Evolutionary conservation across 1,139 yeast genomes (phyloP).

Genomic region (Nematodospora anomalae): DNA sequence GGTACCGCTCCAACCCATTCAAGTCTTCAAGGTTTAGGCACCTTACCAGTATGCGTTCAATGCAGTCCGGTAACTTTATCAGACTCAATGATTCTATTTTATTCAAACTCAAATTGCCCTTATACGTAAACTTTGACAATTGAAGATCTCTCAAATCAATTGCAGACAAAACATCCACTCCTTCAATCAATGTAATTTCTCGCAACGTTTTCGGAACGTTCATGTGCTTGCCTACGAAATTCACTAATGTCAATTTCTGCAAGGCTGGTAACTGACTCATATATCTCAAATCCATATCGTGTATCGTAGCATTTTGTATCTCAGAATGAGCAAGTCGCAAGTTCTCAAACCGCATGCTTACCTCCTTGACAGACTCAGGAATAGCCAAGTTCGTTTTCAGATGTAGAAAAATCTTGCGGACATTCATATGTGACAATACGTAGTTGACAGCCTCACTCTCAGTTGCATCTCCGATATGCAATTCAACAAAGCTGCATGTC

Average conservation of each 20-base stretch:
- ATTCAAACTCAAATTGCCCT: constrained; percentile 9
- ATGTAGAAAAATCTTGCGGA: too few relatives aligned
- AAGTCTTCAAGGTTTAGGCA: constrained; percentile 10
- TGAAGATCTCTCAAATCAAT: constrained; percentile 5
- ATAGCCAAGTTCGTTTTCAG: too few relatives aligned
- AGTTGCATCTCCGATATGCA: too few relatives aligned
- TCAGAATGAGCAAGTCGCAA: constrained; percentile 1
- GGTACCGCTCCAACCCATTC: constrained; percentile 4
- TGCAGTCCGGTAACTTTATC: constrained; percentile 6
- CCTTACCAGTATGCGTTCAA: constrained; percentile 6
- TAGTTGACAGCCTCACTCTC: too few relatives aligned
- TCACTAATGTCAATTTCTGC: constrained; percentile 5
- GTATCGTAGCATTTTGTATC: constrained; percentile 2
- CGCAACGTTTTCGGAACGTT: constrained; percentile 1
- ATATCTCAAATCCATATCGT: constrained; percentile 2
- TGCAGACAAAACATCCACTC: neutral
- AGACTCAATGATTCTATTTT: constrained; percentile 1
- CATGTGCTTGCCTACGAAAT: constrained; percentile 2
- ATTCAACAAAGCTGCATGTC: too few relatives aligned
- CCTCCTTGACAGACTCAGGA: constrained; percentile 2
- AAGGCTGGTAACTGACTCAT: neutral
- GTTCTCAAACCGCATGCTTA: constrained; percentile 2
- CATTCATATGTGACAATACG: too few relatives aligned
- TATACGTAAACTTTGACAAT: constrained; percentile 7
- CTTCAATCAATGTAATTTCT: constrained; percentile 7